Evolutionary conservation across 345 rosid genomes (phyloP).

Genomic region (Carallia pectinifolia): DNA sequence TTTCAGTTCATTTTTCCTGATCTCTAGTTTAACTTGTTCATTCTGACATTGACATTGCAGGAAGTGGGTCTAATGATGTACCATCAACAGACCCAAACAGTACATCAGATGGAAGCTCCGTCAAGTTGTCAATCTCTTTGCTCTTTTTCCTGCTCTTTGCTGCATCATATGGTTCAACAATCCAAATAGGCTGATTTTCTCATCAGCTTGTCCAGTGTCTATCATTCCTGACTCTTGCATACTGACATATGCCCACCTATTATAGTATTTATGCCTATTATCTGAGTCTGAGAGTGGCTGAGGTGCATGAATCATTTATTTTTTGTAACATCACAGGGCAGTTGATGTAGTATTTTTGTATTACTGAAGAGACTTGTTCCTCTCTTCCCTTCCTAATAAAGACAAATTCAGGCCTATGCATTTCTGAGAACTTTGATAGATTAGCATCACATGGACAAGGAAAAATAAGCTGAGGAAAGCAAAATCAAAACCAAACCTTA

Average conservation of each 20-base stretch:
- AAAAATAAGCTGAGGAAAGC: background rate
- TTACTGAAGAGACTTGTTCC: constrained; percentile 36
- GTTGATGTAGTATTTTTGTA: constrained; percentile 34
- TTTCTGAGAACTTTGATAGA: background rate
- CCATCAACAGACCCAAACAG: background rate
- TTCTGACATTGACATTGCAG: background rate
- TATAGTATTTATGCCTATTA: constrained; percentile 10
- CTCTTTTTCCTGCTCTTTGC: background rate
- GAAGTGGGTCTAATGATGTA: background rate
- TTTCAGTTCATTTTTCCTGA: background rate
- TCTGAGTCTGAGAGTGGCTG: constrained; percentile 11
- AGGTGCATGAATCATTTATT: constrained; percentile 19
- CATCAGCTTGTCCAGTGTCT: background rate
- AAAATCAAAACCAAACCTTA: constrained; percentile 10
- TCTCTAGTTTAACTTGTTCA: background rate
- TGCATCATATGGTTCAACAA: constrained; percentile 31
- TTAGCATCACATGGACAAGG: background rate
- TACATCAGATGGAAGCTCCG: background rate
- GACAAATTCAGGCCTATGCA: constrained; percentile 11
- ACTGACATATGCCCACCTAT: background rate
- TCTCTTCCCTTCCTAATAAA: constrained; percentile 47
- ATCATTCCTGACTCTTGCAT: background rate
- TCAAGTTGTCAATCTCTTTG: constrained; percentile 1
- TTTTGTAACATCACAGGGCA: constrained; percentile 5
- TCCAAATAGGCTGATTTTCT: constrained; percentile 29